Conservation (phyloP, 139 green algal species). For the Chlamydomonas schloesseri region DNA sequence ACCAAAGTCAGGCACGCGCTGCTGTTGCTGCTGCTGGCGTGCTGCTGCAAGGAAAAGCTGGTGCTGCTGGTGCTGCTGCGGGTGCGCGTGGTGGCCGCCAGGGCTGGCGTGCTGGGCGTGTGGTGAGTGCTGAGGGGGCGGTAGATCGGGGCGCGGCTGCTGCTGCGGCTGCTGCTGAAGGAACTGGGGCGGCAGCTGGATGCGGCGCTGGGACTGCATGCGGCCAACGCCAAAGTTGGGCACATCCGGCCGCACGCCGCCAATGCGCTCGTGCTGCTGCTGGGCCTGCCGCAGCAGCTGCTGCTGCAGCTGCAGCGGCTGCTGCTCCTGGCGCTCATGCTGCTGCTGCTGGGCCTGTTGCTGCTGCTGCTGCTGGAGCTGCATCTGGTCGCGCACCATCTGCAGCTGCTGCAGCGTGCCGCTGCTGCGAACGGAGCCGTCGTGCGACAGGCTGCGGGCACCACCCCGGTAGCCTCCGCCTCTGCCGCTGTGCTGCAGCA, state of each 20-base stretch:
- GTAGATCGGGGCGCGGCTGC: background rate
- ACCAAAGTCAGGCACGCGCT: background rate
- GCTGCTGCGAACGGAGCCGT: too few relatives aligned
- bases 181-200: too few relatives aligned
- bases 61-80: background rate
- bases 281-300: background rate
- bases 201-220: too few relatives aligned
- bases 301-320: background rate
- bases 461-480: too few relatives aligned
- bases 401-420: background rate
- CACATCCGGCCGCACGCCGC: too few relatives aligned
- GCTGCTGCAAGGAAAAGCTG: too few relatives aligned
- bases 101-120: background rate
- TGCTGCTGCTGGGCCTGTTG: background rate
- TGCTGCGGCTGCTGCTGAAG: too few relatives aligned
- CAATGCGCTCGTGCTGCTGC: background rate
- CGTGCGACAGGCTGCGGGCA: too few relatives aligned
- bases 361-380: slow-evolving; percentile 10
- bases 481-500: too few relatives aligned
- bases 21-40: background rate
- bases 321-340: background rate
- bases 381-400: background rate
- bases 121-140: background rate
- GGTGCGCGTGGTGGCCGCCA: too few relatives aligned
- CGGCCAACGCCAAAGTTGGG: too few relatives aligned